Percentiles rank a stretch among this genome's conserved stretches.
phyloP scores from a whole-genome alignment of 257 asterid genomes.

The Eucommia ulmoides region DNA sequence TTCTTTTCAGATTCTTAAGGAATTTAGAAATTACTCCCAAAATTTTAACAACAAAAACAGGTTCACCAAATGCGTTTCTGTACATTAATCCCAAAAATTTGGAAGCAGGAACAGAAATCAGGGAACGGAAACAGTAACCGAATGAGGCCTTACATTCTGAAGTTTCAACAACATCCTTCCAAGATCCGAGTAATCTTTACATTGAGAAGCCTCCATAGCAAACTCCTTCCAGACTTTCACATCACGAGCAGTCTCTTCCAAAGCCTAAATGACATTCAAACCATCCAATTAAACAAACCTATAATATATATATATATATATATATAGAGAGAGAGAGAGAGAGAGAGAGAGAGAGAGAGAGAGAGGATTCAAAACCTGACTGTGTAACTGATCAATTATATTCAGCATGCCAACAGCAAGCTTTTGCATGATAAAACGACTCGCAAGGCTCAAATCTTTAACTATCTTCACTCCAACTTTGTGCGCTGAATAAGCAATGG shows the following conservation, averaged over 20 bases:
- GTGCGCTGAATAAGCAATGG: conserved; percentile 79
- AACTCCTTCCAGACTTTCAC: conserved; percentile 76
- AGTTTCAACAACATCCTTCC: conserved; percentile 88
- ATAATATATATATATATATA: too few species aligned
- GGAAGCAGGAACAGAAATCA: conserved; percentile 4
- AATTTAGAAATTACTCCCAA: too few species aligned
- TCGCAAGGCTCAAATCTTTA: conserved; percentile 74
- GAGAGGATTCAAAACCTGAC: conserved; percentile 39
- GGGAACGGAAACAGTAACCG: conserved; percentile 4
- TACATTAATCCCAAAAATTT: background rate
- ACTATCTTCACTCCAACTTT: conserved; percentile 64
- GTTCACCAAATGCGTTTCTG: background rate
- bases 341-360: conserved; percentile 3
- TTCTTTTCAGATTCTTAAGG: too few species aligned
- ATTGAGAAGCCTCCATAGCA: conserved; percentile 77
- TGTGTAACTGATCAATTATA: conserved; percentile 67
- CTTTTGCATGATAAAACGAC: conserved; percentile 82
- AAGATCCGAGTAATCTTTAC: conserved; percentile 74
- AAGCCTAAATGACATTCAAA: conserved; percentile 45
- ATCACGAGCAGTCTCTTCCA: conserved; percentile 68
- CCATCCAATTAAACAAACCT: conserved; percentile 6
- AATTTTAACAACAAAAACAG: background rate
- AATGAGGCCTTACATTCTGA: conserved; percentile 45
- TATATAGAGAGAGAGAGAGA: conserved; percentile 10
- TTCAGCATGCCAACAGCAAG: conserved; percentile 79